Evolutionary conservation across 495 filamentous ascomycete genomes (phyloP).

Genomic region (Penicillium waksmanii): DNA sequence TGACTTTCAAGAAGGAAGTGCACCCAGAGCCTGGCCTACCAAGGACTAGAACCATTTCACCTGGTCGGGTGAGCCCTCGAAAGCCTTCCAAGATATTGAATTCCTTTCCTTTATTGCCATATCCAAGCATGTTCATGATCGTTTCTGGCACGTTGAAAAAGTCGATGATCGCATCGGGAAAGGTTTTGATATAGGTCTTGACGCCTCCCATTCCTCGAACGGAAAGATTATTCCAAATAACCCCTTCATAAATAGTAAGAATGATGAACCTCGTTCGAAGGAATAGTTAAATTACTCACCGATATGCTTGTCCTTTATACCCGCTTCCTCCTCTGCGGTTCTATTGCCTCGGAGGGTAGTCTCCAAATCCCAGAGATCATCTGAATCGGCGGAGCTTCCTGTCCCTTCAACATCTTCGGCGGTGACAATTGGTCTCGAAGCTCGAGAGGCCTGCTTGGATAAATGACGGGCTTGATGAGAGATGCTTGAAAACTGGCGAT

Average conservation of each 20-base stretch:
- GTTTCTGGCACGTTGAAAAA: slow-evolving; percentile 75
- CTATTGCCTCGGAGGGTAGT: slow-evolving; percentile 67
- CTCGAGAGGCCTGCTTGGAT: slow-evolving; percentile 42
- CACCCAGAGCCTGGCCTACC: slow-evolving; percentile 87
- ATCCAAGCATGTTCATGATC: slow-evolving; percentile 58
- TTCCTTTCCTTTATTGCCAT: slow-evolving; percentile 64
- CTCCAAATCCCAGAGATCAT: slow-evolving; percentile 74
- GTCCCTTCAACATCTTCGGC: slow-evolving; percentile 55
- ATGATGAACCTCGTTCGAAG: background rate
- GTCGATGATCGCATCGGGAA: slow-evolving; percentile 76
- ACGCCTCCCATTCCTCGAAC: slow-evolving; percentile 77
- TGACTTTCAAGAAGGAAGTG: slow-evolving; percentile 84
- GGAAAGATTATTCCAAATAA: slow-evolving; percentile 77
- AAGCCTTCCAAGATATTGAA: slow-evolving; percentile 62
- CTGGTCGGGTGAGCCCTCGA: slow-evolving; percentile 65
- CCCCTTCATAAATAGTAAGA: slow-evolving; percentile 43
- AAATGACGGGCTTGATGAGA: slow-evolving; percentile 58
- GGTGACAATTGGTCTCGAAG: slow-evolving; percentile 42
- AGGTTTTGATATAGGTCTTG: slow-evolving; percentile 79
- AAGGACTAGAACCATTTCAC: slow-evolving; percentile 90
- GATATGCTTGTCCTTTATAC: slow-evolving; percentile 78
- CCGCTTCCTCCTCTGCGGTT: slow-evolving; percentile 69
- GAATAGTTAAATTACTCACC: slow-evolving; percentile 35
- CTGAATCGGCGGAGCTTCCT: slow-evolving; percentile 46
- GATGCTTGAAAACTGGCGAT: slow-evolving; percentile 68